These are phyloP conservation scores for Globisporangium okanoganense DNA, from an alignment of 352 stramenopile species.

Conservation along the genomic window DNA sequence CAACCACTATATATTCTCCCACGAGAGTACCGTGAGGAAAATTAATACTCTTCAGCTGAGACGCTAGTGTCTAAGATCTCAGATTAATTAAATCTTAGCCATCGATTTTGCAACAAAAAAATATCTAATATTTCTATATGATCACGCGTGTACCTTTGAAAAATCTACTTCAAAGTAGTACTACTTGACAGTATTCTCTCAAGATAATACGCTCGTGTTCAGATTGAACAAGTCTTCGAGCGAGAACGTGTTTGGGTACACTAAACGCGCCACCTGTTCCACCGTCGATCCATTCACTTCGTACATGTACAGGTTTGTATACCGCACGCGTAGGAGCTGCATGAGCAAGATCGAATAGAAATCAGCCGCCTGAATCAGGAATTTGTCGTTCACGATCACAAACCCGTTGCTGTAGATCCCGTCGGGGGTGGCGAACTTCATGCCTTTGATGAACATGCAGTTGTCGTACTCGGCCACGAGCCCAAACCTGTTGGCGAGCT, in stretches of 20 bases:
- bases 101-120: too few species aligned
- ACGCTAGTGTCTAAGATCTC: too few species aligned
- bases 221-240: not conserved
- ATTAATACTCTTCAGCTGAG: too few species aligned
- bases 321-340: constrained; percentile 4
- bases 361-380: not conserved
- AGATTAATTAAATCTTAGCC: too few species aligned
- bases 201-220: constrained; percentile 8
- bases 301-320: constrained; percentile 12
- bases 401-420: constrained; percentile 15
- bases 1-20: too few species aligned
- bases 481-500: constrained; percentile 21
- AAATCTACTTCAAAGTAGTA: too few species aligned
- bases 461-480: constrained; percentile 26
- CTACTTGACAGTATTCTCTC: too few species aligned
- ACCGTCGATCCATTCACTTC: constrained; percentile 10
- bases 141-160: too few species aligned
- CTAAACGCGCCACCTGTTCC: not conserved
- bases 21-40: too few species aligned
- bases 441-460: constrained; percentile 29
- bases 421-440: constrained; percentile 28
- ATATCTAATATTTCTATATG: too few species aligned
- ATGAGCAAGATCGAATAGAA: constrained; percentile 7
- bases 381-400: constrained; percentile 11
- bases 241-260: constrained; percentile 10